These are phyloP conservation scores for Colletotrichum sp. DNA, from an alignment of 2,329 filamentous ascomycete species.

Conservation along the genomic window DNA sequence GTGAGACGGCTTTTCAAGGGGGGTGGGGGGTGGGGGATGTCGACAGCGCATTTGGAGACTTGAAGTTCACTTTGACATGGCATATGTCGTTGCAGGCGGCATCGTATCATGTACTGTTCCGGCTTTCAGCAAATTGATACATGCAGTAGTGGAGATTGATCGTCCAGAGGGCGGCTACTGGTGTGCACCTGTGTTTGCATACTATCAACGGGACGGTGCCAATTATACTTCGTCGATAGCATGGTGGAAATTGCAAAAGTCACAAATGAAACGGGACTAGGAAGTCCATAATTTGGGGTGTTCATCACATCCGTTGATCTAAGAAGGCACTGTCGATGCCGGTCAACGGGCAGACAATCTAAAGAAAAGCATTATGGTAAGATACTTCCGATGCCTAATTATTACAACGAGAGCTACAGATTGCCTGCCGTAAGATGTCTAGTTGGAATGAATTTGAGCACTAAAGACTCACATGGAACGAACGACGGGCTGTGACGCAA, in stretches of 20 bases:
- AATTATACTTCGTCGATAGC: background rate
- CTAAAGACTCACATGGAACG: background rate
- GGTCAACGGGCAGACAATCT: background rate
- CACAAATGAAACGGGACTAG: background rate
- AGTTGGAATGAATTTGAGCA: background rate
- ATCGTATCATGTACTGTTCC: background rate
- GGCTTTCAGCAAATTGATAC: background rate
- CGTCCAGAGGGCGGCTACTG: background rate
- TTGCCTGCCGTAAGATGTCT: fast-evolving
- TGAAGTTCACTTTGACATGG: background rate
- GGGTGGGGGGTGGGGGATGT: no score
- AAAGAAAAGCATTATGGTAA: background rate
- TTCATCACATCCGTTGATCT: background rate
- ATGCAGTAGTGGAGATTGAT: background rate
- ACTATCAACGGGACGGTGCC: background rate
- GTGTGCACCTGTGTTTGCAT: background rate
- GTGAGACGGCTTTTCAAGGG: no score
- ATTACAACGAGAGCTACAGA: fast-evolving
- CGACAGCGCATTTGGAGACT: background rate
- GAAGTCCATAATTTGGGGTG: background rate
- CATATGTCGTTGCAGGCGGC: background rate
- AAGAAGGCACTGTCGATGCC: background rate
- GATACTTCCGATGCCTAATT: background rate
- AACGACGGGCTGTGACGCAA: background rate
- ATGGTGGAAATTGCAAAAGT: background rate